A percentile compares a stretch with the other conserved stretches of the same genome.
Evolutionary conservation across 2,329 filamentous ascomycete species (phyloP).

Genomic region (Fusarium equiseti): DNA sequence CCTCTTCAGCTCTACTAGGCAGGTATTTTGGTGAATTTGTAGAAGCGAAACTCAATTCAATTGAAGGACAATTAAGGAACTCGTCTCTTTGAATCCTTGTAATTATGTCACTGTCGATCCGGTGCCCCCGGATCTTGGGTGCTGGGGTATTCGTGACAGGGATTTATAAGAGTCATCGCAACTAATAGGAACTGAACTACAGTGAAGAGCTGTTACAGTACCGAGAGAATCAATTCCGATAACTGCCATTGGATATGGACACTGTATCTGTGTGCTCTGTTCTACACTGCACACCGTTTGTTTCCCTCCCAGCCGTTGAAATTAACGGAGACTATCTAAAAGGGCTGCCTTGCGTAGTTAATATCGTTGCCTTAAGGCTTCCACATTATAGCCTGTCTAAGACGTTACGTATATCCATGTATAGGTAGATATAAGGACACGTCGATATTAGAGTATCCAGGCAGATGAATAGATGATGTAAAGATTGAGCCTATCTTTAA

Average conservation of each 20-base stretch:
- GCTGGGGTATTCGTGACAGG: slow-evolving; percentile 33
- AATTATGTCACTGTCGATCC: slow-evolving; percentile 9
- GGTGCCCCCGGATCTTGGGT: slow-evolving; percentile 36
- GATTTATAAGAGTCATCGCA: slow-evolving; percentile 26
- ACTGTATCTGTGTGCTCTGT: not conserved
- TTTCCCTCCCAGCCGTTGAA: slow-evolving; percentile 17
- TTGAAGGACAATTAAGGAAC: slow-evolving; percentile 5
- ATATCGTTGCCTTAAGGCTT: slow-evolving; percentile 39
- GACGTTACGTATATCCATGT: slow-evolving; percentile 14
- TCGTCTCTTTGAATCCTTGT: slow-evolving; percentile 17
- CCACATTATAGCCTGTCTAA: slow-evolving; percentile 15
- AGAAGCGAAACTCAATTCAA: not conserved
- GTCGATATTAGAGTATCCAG: slow-evolving; percentile 5
- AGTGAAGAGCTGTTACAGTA: slow-evolving; percentile 1
- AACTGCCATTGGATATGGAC: not conserved
- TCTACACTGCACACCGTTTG: slow-evolving; percentile 2
- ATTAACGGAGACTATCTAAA: slow-evolving; percentile 11
- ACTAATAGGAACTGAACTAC: not conserved
- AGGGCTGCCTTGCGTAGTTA: slow-evolving; percentile 28
- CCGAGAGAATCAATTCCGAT: not conserved
- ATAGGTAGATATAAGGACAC: slow-evolving; percentile 10
- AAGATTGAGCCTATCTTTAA: not conserved
- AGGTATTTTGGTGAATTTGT: not conserved
- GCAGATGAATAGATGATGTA: not conserved
- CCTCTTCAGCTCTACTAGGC: not conserved